Evolutionary conservation across 2,329 filamentous ascomycete genomes (phyloP).

Genomic region (Paecilomyces sp.): DNA sequence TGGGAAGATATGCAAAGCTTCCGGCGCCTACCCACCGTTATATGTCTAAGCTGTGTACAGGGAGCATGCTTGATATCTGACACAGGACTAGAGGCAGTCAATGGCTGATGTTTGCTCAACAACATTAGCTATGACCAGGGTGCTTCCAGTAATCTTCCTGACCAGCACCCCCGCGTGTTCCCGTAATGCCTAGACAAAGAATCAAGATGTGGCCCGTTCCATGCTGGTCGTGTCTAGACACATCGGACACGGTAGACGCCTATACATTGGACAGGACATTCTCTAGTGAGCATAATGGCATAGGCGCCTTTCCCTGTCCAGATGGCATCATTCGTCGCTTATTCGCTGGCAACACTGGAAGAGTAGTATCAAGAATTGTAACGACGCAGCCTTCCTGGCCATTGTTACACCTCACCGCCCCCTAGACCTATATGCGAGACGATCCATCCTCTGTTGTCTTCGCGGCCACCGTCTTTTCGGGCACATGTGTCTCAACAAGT

Average conservation of each 20-base stretch:
- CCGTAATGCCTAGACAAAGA: background rate
- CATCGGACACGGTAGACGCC: background rate
- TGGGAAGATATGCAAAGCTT: background rate
- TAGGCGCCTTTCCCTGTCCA: background rate
- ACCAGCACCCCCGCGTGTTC: background rate
- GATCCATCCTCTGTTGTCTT: background rate
- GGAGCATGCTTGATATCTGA: background rate
- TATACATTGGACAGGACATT: background rate
- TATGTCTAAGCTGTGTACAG: background rate
- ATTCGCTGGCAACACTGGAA: background rate
- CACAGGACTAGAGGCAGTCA: background rate
- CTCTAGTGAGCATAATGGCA: background rate
- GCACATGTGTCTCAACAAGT: background rate
- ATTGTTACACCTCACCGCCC: background rate
- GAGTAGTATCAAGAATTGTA: background rate
- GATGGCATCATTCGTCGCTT: background rate
- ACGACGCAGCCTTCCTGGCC: background rate
- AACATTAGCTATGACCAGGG: background rate
- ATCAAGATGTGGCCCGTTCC: background rate
- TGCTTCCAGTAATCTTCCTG: background rate
- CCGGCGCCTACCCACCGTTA: background rate
- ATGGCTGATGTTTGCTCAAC: background rate
- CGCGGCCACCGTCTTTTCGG: background rate
- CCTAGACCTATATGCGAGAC: background rate
- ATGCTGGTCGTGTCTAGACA: background rate